A percentile compares a stretch with the other conserved stretches of the same genome.
Evolutionary conservation across 2,329 filamentous ascomycete genomes (phyloP).

Genomic region (Aureobasidium sp.): DNA sequence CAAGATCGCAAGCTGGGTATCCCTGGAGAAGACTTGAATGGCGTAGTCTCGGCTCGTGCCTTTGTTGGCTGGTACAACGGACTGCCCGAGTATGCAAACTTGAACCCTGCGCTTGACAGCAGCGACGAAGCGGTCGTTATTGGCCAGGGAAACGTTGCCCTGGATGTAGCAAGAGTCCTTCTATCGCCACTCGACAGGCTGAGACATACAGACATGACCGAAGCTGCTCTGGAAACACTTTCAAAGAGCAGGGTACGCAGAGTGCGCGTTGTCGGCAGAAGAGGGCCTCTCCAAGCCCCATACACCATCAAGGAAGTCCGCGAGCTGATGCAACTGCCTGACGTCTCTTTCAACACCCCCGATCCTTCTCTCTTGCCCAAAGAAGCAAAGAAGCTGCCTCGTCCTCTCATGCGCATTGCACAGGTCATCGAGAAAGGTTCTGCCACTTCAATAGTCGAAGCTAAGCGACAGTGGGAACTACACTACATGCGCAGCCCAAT

Average conservation of each 20-base stretch:
- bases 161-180: constrained; percentile 86
- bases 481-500: constrained; percentile 77
- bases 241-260: constrained; percentile 64
- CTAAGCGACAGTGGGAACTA: constrained; percentile 68
- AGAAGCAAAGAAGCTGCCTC: constrained; percentile 60
- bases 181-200: constrained; percentile 67
- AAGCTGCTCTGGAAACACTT: constrained; percentile 68
- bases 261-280: constrained; percentile 76
- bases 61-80: constrained; percentile 99
- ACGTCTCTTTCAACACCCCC: constrained; percentile 63
- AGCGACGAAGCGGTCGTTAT: constrained; percentile 81
- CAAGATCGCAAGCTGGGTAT: constrained; percentile 72
- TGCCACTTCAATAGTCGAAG: constrained; percentile 36
- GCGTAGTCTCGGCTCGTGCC: constrained; percentile 78
- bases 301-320: constrained; percentile 94
- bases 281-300: constrained; percentile 74
- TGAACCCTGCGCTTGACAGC: constrained; percentile 62
- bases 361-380: constrained; percentile 58
- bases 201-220: constrained; percentile 78
- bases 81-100: constrained; percentile 66
- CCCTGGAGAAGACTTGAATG: constrained; percentile 67
- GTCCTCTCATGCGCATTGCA: constrained; percentile 67
- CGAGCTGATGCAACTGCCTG: constrained; percentile 71
- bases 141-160: constrained; percentile 90
- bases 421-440: constrained; percentile 75